Evolutionary conservation across 164 flowering plant genomes (phyloP), one percentile per base, ranked within the genome.

Genomic region (Chimonanthus salicifolius): DNA sequence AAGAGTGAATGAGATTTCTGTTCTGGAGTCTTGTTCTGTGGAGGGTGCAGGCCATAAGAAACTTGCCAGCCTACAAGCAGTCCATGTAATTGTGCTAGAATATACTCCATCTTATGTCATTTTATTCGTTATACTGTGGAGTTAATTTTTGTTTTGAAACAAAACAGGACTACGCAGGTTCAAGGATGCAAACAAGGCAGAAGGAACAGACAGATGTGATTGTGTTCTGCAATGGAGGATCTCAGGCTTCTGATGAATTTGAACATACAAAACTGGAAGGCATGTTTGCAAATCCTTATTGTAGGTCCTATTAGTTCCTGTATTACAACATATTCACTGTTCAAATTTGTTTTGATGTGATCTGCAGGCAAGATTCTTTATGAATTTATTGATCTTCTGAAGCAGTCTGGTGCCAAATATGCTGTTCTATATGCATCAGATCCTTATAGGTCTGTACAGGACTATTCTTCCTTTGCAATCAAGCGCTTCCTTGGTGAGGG

Each of bases 391-490:
- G 80, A 72, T 67, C 85, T 89, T 54, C 74, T 92, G 87, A 90
- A 89, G 82, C 81, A 86, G 70, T 80, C 85, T 21, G 92, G 89
- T 60, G 86, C 86, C 69, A 87, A 84, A 67, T 90, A 90, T 75
- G 62, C 94, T 15, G 86, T 84, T 80, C 90, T 94, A 7, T 94
- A 91, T 80, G 87, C 89, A 73, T 92, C 98, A 48, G 89, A 90
- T 80, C 92, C 98, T 33, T 79, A 74, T 60, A 85, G 78, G 49
- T 77, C 88, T 63, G 70, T 77, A 47, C 81, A 76, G 13, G 76
- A 81, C 76, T 83, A 90, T 70, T 83, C 87, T 74, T 71, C 78
- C n/a, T 70, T 70, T 51, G 81, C 76, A 43, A 72, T 91, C 62
- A 87, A 82, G 74, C 89, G 97, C 78, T 88, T 89, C 81, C 91